Percentiles rank a stretch among this genome's conserved stretches.
Evolutionary conservation across 345 rosid genomes (phyloP).

Genomic region (Gossypium herbaceum): DNA sequence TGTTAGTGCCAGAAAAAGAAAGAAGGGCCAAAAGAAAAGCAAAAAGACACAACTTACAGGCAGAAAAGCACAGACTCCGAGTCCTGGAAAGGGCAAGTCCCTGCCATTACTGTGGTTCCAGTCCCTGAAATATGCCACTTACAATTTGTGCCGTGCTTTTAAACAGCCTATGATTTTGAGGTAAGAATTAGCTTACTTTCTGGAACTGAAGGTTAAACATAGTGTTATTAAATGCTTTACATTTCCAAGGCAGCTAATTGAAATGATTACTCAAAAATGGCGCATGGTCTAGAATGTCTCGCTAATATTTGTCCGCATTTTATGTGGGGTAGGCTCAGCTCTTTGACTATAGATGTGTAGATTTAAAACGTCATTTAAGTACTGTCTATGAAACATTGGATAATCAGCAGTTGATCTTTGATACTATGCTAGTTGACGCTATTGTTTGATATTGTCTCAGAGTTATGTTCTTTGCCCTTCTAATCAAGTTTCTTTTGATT

Average conservation of each 20-base stretch:
- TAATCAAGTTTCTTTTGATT: slow-evolving; percentile 21
- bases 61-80: slow-evolving; percentile 21
- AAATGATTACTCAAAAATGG: neutral
- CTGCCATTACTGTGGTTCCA: slow-evolving; percentile 44
- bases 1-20: slow-evolving; percentile 52
- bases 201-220: neutral
- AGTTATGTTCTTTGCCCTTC: slow-evolving; percentile 12
- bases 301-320: neutral
- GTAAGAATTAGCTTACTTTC: slow-evolving; percentile 32
- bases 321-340: neutral
- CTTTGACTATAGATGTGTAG: neutral
- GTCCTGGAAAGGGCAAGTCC: slow-evolving; percentile 30
- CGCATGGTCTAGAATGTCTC: neutral
- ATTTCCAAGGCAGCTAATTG: neutral
- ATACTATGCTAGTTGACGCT: neutral
- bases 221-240: neutral
- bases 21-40: slow-evolving; percentile 57
- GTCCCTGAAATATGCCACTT: slow-evolving; percentile 65
- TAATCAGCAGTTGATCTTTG: neutral
- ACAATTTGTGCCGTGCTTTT: slow-evolving; percentile 59
- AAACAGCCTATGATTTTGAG: slow-evolving; percentile 77
- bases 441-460: neutral
- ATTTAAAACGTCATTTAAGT: neutral
- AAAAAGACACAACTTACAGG: slow-evolving; percentile 24
- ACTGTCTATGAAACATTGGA: neutral